phyloP scores from a whole-genome alignment of 176 grass and related monocot species.

The Stipa capillata region DNA sequence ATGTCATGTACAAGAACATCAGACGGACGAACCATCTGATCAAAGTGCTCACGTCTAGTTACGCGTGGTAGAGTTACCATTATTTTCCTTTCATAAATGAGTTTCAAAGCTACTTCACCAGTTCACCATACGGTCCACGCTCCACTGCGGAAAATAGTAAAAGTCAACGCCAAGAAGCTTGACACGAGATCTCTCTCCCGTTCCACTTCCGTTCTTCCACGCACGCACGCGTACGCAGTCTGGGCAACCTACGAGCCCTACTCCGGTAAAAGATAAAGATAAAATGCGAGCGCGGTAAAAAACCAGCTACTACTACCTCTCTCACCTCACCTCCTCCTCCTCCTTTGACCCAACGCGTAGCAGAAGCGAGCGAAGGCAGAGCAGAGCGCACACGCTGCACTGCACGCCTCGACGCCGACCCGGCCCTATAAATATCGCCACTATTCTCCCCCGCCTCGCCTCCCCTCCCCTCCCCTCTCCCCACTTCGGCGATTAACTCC shows the following conservation, averaged over 20 bases:
- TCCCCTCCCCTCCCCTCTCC: background rate
- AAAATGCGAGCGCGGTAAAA: background rate
- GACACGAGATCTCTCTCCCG: background rate
- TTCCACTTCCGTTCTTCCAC: too few species aligned
- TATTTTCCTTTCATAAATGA: background rate
- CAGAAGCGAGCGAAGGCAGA: background rate
- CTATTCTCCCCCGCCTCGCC: background rate
- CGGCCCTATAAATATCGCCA: conserved; percentile 26
- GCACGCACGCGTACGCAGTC: too few species aligned
- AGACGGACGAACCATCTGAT: too few species aligned
- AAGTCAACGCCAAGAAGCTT: conserved; percentile 24
- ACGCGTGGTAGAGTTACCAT: background rate
- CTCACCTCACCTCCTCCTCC: background rate
- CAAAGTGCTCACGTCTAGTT: too few species aligned
- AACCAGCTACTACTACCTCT: too few species aligned
- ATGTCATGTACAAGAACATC: too few species aligned
- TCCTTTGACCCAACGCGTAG: background rate
- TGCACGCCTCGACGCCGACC: background rate
- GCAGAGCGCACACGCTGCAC: background rate
- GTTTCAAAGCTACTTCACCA: background rate
- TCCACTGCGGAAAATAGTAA: conserved; percentile 16
- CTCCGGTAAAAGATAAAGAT: background rate
- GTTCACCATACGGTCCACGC: background rate
- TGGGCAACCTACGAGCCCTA: background rate
- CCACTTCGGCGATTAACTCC: background rate